Conservation (phyloP, 2,329 filamentous ascomycete genomes). For the Xylariomycetidae sp. region DNA sequence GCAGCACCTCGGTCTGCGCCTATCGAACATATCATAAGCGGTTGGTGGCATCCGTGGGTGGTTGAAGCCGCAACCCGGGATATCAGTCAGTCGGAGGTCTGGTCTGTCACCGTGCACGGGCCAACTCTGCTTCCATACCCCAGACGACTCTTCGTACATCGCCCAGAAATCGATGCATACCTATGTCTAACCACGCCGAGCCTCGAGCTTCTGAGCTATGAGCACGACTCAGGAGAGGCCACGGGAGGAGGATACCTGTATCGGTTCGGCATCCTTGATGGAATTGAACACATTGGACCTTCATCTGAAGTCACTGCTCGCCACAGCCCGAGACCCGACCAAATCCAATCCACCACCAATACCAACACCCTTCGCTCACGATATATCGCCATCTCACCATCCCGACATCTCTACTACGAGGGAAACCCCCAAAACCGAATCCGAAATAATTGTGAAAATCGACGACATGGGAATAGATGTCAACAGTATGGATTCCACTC, state of each 20-base stretch:
- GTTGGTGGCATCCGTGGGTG: no score
- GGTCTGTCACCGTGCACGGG: constrained; percentile 10
- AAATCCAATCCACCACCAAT: no score
- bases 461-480: constrained; percentile 22
- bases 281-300: constrained; percentile 22
- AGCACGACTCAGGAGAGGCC: constrained; percentile 19
- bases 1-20: no score
- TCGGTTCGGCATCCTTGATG: constrained; percentile 17
- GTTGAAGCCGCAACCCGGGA: no score
- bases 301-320: constrained; percentile 21
- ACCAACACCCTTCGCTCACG: constrained; percentile 17
- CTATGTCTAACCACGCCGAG: constrained; percentile 14
- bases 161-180: constrained; percentile 24
- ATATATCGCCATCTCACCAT: constrained; percentile 16
- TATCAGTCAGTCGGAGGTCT: constrained; percentile 22
- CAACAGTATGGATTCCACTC: constrained; percentile 12
- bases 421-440: constrained; percentile 21
- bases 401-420: constrained; percentile 14
- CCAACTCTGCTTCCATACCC: constrained; percentile 20
- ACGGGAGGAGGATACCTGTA: constrained; percentile 21
- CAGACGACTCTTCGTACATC: constrained; percentile 21
- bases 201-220: constrained; percentile 23
- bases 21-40: no score
- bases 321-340: constrained; percentile 15
- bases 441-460: constrained; percentile 25